Evolutionary conservation across 129 eudicot species (phyloP), one percentile per base, ranked within the genome.

Genomic region (Kitagawia praeruptora): DNA sequence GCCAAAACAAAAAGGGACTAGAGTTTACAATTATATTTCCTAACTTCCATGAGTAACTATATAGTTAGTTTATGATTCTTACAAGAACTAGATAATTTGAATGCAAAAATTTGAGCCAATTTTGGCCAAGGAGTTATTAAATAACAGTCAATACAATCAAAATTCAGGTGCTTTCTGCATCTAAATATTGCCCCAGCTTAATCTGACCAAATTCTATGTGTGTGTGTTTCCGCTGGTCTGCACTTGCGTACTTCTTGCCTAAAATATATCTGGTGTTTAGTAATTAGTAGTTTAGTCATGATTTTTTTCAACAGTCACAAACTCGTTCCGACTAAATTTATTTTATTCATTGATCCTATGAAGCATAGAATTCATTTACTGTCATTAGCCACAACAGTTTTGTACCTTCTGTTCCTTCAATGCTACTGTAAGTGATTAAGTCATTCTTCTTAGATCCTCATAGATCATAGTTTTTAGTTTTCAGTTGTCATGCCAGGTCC

Each of bases 1-100:
- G 93, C 84, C 80, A 28, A 66, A 67, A 73, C 28, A 42, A 25
- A 75, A 45, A 77, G 18, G 19, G 12, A 27, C 10, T 61, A 27
- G 27, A 11, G 6, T 25, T 27, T 2, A 25, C 37, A 25, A 27
- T 56, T 56, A 18, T 63, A 40, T 71, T 19, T 39, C 48, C 2
- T 15, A 61, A 67, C 0, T 27, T 67, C 37, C 69, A 61, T n/a
- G 4, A 58, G 27, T 58, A 7, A 21, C 31, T 58, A 5, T 6
- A 58, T 6, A 6, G 2, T 61, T n/a, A 61, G 67, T 31, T 8
- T 58, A 58, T 18, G 67, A 4, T 58, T n/a, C 23, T n/a, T 6
- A 58, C 5, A 6, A 6, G 67, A 12, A 23, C 9, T 58, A 28
- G 7, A 18, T 16, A 15, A 16, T 49, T 19, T 56, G 1, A 21